Evolutionary conservation across 768 basidiomycete species (phyloP).

Genomic region (Suillus subluteus): DNA sequence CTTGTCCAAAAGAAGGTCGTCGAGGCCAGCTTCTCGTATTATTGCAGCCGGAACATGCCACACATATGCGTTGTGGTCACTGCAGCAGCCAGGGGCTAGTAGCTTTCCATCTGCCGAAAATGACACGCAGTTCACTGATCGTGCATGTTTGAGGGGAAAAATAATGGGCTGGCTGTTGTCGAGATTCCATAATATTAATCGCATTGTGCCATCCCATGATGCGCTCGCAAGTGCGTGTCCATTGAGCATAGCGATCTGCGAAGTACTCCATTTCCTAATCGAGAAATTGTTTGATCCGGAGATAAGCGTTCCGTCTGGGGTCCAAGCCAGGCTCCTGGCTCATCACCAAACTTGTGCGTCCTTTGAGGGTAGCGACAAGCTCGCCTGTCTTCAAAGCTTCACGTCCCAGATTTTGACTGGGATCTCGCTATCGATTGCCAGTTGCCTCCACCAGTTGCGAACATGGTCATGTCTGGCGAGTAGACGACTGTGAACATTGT

Average conservation of each 20-base stretch:
- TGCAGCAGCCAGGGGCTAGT: neutral
- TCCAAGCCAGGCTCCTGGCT: neutral
- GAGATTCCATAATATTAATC: neutral
- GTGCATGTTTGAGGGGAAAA: neutral
- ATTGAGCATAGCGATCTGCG: too few species aligned
- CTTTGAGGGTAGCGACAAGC: neutral
- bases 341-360: neutral
- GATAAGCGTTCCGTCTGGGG: neutral
- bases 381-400: too few species aligned
- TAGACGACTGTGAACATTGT: neutral
- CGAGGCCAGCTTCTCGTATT: neutral
- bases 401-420: neutral
- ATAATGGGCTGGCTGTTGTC: neutral
- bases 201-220: neutral
- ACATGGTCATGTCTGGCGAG: neutral
- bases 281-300: neutral
- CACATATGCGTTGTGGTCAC: neutral
- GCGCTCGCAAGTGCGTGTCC: neutral
- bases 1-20: too few species aligned
- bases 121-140: neutral
- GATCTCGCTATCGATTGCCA: too few species aligned
- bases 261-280: neutral
- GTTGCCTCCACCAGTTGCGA: neutral
- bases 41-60: neutral
- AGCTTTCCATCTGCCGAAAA: neutral